Conservation (phyloP, 768 basidiomycete genomes). For the Boletus rex-veris region DNA sequence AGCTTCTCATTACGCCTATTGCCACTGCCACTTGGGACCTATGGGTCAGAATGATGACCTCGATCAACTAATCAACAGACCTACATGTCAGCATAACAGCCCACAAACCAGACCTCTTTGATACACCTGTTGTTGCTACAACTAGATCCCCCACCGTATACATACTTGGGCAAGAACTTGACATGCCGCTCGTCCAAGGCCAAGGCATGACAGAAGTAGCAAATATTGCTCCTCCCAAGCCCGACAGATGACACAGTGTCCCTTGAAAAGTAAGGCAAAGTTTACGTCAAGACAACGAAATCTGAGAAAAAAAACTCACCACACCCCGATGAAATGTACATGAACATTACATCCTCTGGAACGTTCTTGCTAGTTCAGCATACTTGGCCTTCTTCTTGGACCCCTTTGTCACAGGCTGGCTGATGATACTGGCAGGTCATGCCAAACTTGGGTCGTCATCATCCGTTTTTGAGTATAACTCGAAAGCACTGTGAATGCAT, state of each 20-base stretch:
- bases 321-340: conserved; percentile 45
- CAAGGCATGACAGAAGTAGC: conserved; percentile 44
- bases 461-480: conserved; percentile 32
- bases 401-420: conserved; percentile 2
- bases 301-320: conserved; percentile 28
- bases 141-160: conserved; percentile 25
- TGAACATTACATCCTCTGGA: conserved; percentile 34
- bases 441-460: conserved; percentile 12
- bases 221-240: conserved; percentile 34
- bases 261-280: conserved; percentile 23
- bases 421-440: conserved; percentile 11
- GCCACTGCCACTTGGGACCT: conserved; percentile 23
- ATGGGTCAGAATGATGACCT: not conserved
- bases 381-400: conserved; percentile 14
- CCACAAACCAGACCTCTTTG: conserved; percentile 45
- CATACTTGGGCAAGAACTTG: conserved; percentile 46
- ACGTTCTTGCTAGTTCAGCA: conserved; percentile 23
- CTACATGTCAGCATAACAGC: conserved; percentile 39
- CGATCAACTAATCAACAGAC: not conserved
- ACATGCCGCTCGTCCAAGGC: conserved; percentile 47
- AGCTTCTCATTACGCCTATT: conserved; percentile 26
- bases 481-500: conserved; percentile 33
- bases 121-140: conserved; percentile 19
- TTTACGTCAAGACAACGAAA: not conserved
- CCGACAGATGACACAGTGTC: conserved; percentile 49